Conservation (phyloP, 208 protist species). For the Histomonas meleagridis region DNA sequence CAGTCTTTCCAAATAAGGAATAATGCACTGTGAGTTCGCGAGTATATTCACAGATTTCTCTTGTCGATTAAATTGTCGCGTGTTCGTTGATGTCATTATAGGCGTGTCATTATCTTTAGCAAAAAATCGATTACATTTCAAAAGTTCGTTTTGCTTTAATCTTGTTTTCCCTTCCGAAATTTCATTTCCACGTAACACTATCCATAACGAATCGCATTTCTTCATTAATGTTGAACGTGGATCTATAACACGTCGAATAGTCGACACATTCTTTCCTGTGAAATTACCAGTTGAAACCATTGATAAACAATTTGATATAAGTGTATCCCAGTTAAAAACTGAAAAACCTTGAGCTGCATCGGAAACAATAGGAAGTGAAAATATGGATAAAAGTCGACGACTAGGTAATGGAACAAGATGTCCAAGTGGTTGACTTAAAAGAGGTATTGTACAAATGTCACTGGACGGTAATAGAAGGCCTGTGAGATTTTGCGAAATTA, state of each 20-base stretch:
- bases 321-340: not conserved
- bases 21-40: not conserved
- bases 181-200: constrained; percentile 1
- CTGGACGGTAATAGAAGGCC: not conserved
- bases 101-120: not conserved
- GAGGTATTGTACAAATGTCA: not conserved
- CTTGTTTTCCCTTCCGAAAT: not conserved
- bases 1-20: not conserved
- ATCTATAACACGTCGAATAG: not conserved
- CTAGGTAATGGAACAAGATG: not conserved
- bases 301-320: not conserved
- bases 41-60: not conserved
- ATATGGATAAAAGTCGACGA: not conserved
- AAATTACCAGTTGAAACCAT: constrained; percentile 18
- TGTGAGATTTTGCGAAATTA: not conserved
- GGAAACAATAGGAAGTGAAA: not conserved
- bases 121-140: not conserved
- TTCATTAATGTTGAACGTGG: not conserved
- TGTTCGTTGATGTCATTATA: not conserved
- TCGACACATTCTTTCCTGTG: not conserved
- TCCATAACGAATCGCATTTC: not conserved
- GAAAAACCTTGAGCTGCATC: constrained; percentile 22
- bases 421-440: not conserved
- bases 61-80: not conserved
- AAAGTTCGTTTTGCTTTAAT: not conserved